Conservation (phyloP, 2,329 filamentous ascomycete genomes). For the Scopulariopsis brevicaulis region DNA sequence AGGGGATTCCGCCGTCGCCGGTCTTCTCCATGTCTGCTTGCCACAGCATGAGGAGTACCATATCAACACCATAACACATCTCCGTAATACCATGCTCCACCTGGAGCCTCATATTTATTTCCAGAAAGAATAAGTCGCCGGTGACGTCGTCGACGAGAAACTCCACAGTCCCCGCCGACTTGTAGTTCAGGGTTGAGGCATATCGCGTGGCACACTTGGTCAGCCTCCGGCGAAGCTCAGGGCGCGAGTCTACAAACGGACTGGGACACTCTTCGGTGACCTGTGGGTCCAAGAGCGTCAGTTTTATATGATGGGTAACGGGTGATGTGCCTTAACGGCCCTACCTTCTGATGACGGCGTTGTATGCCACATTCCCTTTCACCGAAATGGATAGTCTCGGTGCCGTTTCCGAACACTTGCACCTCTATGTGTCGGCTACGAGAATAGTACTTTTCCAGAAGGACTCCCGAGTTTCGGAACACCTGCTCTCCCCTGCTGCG, state of each 20-base stretch:
- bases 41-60: constrained; percentile 13
- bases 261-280: constrained; percentile 31
- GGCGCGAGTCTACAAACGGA: constrained; percentile 11
- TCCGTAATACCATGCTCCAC: constrained; percentile 34
- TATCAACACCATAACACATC: constrained; percentile 21
- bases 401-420: constrained; percentile 36
- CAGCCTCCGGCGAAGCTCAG: constrained; percentile 17
- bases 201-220: constrained; percentile 17
- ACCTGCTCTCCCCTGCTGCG: constrained; percentile 1
- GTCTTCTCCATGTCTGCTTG: neutral
- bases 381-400: constrained; percentile 24
- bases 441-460: constrained; percentile 27
- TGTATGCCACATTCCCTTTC: constrained; percentile 41
- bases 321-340: neutral
- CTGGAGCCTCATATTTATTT: constrained; percentile 30
- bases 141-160: constrained; percentile 21
- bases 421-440: constrained; percentile 34
- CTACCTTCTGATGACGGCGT: constrained; percentile 33
- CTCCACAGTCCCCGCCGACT: constrained; percentile 26
- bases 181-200: constrained; percentile 18
- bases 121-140: constrained; percentile 27
- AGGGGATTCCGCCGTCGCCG: neutral
- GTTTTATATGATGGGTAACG: neutral
- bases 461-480: neutral
- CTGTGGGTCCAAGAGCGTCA: neutral